Conservation (phyloP, 2,329 filamentous ascomycete species). For the Colletotrichum costaricense region DNA sequence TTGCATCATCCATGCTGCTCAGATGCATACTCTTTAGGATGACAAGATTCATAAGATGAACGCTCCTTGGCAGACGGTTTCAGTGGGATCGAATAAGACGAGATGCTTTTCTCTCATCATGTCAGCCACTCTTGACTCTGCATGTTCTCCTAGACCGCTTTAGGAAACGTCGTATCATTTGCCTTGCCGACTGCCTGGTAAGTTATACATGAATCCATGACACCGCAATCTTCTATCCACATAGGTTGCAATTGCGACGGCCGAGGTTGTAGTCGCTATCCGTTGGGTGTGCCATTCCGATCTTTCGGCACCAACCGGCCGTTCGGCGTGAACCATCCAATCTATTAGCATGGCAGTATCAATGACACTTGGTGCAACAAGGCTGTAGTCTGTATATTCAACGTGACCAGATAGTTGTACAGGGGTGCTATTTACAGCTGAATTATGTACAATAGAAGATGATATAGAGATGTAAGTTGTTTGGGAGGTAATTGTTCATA, state of each 20-base stretch:
- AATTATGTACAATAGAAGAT: background rate
- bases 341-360: background rate
- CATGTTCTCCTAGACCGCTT: background rate
- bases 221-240: background rate
- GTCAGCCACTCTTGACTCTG: background rate
- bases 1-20: too few species aligned
- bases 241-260: background rate
- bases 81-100: background rate
- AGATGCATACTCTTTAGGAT: background rate
- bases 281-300: background rate
- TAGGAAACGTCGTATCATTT: background rate
- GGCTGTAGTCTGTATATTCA: background rate
- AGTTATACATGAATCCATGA: background rate
- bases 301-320: background rate
- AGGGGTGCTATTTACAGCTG: background rate
- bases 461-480: background rate
- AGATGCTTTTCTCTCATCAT: constrained; percentile 2
- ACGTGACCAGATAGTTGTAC: background rate
- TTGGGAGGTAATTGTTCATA: too few species aligned
- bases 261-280: background rate
- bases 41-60: constrained; percentile 16
- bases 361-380: background rate
- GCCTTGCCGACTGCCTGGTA: background rate
- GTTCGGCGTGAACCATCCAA: background rate
- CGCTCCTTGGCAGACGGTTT: constrained; percentile 11